A percentile compares a stretch with the other conserved stretches of the same genome.
Conservation (phyloP, 768 basidiomycete genomes). For the Zangia roseola region DNA sequence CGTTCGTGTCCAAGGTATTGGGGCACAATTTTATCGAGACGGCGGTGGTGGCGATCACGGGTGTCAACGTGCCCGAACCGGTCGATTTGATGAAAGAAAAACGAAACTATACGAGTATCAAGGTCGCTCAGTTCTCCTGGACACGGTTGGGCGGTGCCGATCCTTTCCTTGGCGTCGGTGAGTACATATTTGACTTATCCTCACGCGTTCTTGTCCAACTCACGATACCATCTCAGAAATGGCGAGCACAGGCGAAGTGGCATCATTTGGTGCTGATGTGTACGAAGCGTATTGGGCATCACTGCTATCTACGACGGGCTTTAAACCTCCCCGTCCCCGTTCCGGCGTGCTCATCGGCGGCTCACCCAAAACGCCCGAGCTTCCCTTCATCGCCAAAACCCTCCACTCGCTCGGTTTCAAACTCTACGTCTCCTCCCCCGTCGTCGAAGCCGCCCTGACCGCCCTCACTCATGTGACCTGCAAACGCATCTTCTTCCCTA, state of each 20-base stretch:
- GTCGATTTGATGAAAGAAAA: slow-evolving; percentile 88
- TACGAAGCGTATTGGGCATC: slow-evolving; percentile 97
- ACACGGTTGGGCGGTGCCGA: slow-evolving; percentile 92
- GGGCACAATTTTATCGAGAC: slow-evolving; percentile 97
- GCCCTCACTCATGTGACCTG: slow-evolving; percentile 71
- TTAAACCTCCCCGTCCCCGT: slow-evolving; percentile 81
- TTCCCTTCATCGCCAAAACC: slow-evolving; percentile 76
- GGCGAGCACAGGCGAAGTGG: slow-evolving; percentile 98
- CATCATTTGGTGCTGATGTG: slow-evolving; percentile 89
- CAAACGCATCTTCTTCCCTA: slow-evolving; percentile 94
- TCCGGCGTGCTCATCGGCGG: slow-evolving; percentile 94
- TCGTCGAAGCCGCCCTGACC: slow-evolving; percentile 81
- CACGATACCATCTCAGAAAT: slow-evolving; percentile 57
- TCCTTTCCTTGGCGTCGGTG: slow-evolving; percentile 63
- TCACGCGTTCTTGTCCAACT: slow-evolving; percentile 4
- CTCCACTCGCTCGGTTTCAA: slow-evolving; percentile 91
- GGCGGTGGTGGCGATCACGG: slow-evolving; percentile 85
- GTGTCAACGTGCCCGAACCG: slow-evolving; percentile 84
- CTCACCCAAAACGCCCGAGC: slow-evolving; percentile 84
- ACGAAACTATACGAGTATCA: slow-evolving; percentile 91
- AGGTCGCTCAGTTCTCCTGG: slow-evolving; percentile 99
- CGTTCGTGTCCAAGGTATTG: slow-evolving; percentile 97
- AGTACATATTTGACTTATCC: slow-evolving; percentile 31
- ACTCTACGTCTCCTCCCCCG: slow-evolving; percentile 82
- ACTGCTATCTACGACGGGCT: slow-evolving; percentile 92